Conservation (phyloP, 176 grass and related monocot species). For the Zea mays region Zm-B73-REFERENCE-NAM-5.0 NC_050098.1:150296001-150296500, state of each 20-base stretch:
- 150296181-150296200: conserved; percentile 93
- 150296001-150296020: conserved; percentile 92
- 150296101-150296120: conserved; percentile 24
- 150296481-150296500: conserved; percentile 77
- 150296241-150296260: conserved; percentile 97
- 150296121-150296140: conserved; percentile 74
- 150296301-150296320: conserved; percentile 33
- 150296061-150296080: conserved; percentile 3
- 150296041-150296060: conserved; percentile 71
- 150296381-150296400: conserved; percentile 87
- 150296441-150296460: conserved; percentile 87
- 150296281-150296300: conserved; percentile 85
- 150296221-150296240: conserved; percentile 89
- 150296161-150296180: conserved; percentile 74
- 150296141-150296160: conserved; percentile 92
- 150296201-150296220: conserved; percentile 99
- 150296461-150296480: conserved; percentile 88
- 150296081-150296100: conserved; percentile 21
- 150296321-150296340: conserved; percentile 7
- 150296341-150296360: conserved; percentile 47
- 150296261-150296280: conserved; percentile 73
- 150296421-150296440: conserved; percentile 95
- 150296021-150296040: conserved; percentile 99
- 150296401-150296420: conserved; percentile 95
- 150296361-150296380: conserved; percentile 91